Evolutionary conservation across 2,329 filamentous ascomycete species (phyloP), one percentile per base, ranked within the genome.

Genomic region (Chrysoporthe puriensis): DNA sequence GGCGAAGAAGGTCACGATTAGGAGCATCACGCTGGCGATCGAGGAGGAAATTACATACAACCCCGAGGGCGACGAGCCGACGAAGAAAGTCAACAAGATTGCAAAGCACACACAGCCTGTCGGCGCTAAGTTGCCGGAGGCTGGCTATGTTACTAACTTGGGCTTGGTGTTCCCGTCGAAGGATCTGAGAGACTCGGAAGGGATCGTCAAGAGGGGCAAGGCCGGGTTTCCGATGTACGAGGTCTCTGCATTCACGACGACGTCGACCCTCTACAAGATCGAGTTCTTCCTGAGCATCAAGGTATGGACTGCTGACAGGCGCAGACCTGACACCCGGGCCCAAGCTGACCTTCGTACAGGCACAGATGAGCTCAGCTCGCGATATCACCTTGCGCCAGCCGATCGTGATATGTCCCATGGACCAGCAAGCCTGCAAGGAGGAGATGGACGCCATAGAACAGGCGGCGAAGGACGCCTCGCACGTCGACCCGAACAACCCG

Each of bases 31-130:
- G 1, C 90, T 98, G 54, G 89, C 89, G 14, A 96, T 99, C 73
- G 96, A 98, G 76, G 96, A 99, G 79, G 95, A 98, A 77, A 97
- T 98, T 68, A 96, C 96, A n/a, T 99, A 92, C 80, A 98, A 99
- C 72, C 96, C 96, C 42, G 95, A 98, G 79, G 96, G 96, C 61
- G 96, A 98, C 76, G 96, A 98, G 77, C 94, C 94, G 40, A 92
- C 92, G 43, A 92, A 93, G 72, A 97, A 97, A 79, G 84, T 93
- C 72, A 97, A 97, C 79, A 91, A 90, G 66, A 83, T 99, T 72
- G 90, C 92, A 36, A 96, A 94, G 78, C 91, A 95, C 73, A 90
- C 90, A 1, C 93, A 97, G 74, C 82, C 84, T 0, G 90, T 99
- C 42, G 91, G 92, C 62, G 88, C 92, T 64, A 96, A 91, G 78